phyloP scores from a whole-genome alignment of 306 rosid species.

The Acacia melanoxylon region DNA sequence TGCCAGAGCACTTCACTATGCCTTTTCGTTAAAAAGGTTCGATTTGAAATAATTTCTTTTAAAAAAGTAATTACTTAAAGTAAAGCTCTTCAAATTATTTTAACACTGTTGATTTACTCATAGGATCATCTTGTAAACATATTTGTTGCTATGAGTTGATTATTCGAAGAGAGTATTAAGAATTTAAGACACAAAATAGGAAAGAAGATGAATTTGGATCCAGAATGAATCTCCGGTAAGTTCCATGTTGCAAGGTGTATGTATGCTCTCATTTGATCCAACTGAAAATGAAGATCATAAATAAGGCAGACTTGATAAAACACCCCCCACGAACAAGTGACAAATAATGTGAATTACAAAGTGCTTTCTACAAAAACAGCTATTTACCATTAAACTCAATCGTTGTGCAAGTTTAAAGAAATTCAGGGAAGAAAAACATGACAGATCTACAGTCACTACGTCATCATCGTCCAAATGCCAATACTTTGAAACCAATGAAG shows the following conservation, averaged over 20 bases:
- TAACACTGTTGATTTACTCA: no score
- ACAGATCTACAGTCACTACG: constrained; percentile 34
- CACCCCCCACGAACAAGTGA: constrained; percentile 21
- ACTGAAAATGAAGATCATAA: background rate
- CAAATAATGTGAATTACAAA: constrained; percentile 9
- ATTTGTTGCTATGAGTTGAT: background rate
- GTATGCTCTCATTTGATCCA: background rate
- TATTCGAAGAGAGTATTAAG: background rate
- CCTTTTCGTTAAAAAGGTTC: no score
- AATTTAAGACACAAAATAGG: background rate
- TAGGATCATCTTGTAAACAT: background rate
- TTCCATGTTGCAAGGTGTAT: background rate
- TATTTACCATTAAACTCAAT: constrained; percentile 27
- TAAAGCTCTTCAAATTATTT: background rate
- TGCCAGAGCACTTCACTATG: background rate
- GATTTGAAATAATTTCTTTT: no score
- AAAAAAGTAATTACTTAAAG: no score
- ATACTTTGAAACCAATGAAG: constrained; percentile 28
- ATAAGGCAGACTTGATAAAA: background rate
- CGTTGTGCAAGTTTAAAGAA: background rate
- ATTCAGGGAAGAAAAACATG: constrained; percentile 21
- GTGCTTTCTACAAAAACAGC: constrained; percentile 28
- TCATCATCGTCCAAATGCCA: constrained; percentile 35
- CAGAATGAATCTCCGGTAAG: background rate
- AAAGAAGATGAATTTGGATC: background rate